Base-by-base conservation (phyloP, 371 early-diverging fungal genomes). In the Rhizomucor miehei region DNA sequence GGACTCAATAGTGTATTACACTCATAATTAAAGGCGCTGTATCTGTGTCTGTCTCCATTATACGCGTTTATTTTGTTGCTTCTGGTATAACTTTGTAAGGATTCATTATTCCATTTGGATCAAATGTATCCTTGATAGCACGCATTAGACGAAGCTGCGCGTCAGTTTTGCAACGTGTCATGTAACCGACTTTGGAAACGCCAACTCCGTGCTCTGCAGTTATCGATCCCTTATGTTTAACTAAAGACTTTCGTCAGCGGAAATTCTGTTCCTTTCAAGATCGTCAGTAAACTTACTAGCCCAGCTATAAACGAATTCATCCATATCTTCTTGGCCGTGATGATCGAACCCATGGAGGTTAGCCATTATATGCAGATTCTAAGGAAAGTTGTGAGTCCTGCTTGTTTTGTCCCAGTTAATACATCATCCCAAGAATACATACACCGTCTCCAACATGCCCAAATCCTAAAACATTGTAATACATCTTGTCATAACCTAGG, bases 291-390 rank as follows among this genome's bases (percentile, higher is more conserved):
- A 58, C 69, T 61, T 62, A 67, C 71, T 60, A 6, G 72, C 78
- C 81, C 81, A 84, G 60, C 89, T 79, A 58, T 87, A 93, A 3
- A 93, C 76, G 59, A 53, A 69, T 41, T 52, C 34, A 46, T 69
- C 65, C 53, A 59, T 59, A 21, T 55, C 57, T 35, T 62, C 54
- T 46, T 62, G 58, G 2, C 38, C 57, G 13, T 48, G 43, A 6
- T 53, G 39, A 39, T 75, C 71, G 52, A 77, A 80, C 13, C 56
- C 56, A 12, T 78, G 68, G 6, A 88, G 72, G 13, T 86, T 89
- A 6, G 93, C 82, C 77, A 91, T 91, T 16, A 91, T 69, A 63
- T 91, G 92, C 41, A 93, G 51, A 59, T 91, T 91, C 54, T 90
- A 48, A 16, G 20, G 1, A 35, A 14, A 41, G 21, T 24, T 11